Base-by-base conservation (phyloP, 1,284 basidiomycete genomes). In the Phenoliferia sp. region DNA sequence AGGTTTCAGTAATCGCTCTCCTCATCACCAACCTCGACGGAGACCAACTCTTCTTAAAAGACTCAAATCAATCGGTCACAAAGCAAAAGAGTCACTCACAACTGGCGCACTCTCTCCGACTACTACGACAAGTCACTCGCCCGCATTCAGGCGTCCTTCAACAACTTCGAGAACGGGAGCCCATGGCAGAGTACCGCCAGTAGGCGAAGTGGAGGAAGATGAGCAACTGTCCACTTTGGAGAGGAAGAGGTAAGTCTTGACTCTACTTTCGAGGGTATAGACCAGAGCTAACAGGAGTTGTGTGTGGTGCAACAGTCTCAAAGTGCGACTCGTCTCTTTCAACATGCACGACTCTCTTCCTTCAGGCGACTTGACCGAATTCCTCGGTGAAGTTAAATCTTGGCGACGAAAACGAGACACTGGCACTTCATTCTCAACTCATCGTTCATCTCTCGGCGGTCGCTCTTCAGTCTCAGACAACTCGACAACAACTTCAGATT, bases 261-360 rank as follows among this genome's bases (percentile, higher is more conserved):
- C 28, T 9, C 22, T 22, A 44, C 39, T 44, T 52, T 26, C 7
- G 17, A 9, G 9, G 22, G 48, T 26, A 52, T 19, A 9, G 22
- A 9, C 6, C 48, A 52, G n/a, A n/a, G n/a, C n/a, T n/a, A n/a
- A n/a, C n/a, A n/a, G n/a, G n/a, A n/a, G n/a, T n/a, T n/a, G n/a
- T n/a, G n/a, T n/a, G n/a, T n/a, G n/a, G n/a, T n/a, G n/a, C n/a
- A 44, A 44, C 39, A 44, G 48, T 19, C 55, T 74, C 66, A 74
- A 73, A 57, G 32, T 71, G 32, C 67, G 73, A 10, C 48, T 74
- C 6, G 65, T 65, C n/a, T 71, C 73, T 26, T 69, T 68, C 65
- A 75, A 74, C 64, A 74, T 75, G 75, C 69, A 71, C 62, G 69
- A 73, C 58, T 63, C 63, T 19, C 69, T 76, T 9, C 75, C 75